These are phyloP conservation scores for Medicago lupulina DNA, from an alignment of 306 rosid genomes.

Conservation along the genomic window DNA sequence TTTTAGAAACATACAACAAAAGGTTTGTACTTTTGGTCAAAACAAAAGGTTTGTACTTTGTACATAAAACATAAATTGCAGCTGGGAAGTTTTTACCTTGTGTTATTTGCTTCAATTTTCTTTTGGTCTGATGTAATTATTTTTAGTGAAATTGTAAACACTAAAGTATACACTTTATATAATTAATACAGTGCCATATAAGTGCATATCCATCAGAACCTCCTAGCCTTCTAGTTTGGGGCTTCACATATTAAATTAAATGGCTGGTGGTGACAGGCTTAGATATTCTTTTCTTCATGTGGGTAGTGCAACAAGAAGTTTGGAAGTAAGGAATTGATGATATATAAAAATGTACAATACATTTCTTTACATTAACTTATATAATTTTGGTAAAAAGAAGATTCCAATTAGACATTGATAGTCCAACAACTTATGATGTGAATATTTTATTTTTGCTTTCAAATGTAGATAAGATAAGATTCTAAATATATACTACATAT, in stretches of 20 bases:
- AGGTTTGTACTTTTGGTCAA: slow-evolving; percentile 29
- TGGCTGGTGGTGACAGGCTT: not conserved
- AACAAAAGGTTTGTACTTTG: slow-evolving; percentile 24
- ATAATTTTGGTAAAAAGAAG: not conserved
- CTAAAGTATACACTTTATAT: too few relatives aligned
- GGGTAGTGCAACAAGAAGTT: not conserved
- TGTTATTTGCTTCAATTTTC: not conserved
- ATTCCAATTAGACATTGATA: slow-evolving; percentile 22
- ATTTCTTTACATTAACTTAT: not conserved
- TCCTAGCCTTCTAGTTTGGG: too few relatives aligned
- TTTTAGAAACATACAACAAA: not conserved
- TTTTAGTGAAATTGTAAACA: not conserved
- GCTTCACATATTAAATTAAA: too few relatives aligned
- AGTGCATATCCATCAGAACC: too few relatives aligned
- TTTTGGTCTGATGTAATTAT: not conserved
- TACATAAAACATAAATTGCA: slow-evolving; percentile 2
- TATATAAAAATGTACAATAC: not conserved
- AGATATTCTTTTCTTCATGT: slow-evolving; percentile 42
- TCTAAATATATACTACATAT: not conserved
- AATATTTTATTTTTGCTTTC: not conserved
- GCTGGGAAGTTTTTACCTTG: slow-evolving; percentile 1
- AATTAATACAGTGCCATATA: too few relatives aligned
- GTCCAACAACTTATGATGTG: slow-evolving; percentile 3
- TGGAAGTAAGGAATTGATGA: slow-evolving; percentile 36
- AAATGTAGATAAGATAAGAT: slow-evolving; percentile 21